These are phyloP conservation scores for Fonsecaea multimorphosa DNA, from an alignment of 2,329 filamentous ascomycete species.

Conservation along the genomic window DNA sequence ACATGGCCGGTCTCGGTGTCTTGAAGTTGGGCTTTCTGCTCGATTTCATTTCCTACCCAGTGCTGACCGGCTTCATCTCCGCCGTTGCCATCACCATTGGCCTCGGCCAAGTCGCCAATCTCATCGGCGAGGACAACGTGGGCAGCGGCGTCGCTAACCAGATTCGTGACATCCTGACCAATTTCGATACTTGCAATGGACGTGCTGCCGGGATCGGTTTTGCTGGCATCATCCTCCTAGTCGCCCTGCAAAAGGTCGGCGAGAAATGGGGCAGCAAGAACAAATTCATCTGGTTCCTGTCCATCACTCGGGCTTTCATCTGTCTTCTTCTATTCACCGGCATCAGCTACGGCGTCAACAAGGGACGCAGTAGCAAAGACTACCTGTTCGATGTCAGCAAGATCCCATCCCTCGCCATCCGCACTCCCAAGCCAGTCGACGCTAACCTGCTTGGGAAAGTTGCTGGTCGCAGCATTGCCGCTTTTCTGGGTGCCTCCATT, in stretches of 20 bases:
- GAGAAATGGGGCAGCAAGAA: slow-evolving; percentile 65
- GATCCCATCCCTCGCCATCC: slow-evolving; percentile 62
- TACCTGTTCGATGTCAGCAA: slow-evolving; percentile 65
- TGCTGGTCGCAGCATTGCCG: slow-evolving; percentile 62
- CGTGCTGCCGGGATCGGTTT: slow-evolving; percentile 67
- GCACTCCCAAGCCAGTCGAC: slow-evolving; percentile 57
- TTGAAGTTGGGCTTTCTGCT: slow-evolving; percentile 69
- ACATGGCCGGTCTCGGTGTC: slow-evolving; percentile 64
- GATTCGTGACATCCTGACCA: slow-evolving; percentile 64
- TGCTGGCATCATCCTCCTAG: slow-evolving; percentile 62
- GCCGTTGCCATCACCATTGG: slow-evolving; percentile 70
- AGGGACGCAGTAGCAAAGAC: slow-evolving; percentile 48
- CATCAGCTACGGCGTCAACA: slow-evolving; percentile 68
- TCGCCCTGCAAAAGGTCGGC: slow-evolving; percentile 63
- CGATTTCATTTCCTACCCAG: slow-evolving; percentile 69
- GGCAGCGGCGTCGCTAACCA: slow-evolving; percentile 62
- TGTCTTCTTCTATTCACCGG: slow-evolving; percentile 67
- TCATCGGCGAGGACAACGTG: slow-evolving; percentile 62
- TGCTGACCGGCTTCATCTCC: slow-evolving; percentile 70
- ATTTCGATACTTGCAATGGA: slow-evolving; percentile 63
- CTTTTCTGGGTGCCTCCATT: slow-evolving; percentile 66
- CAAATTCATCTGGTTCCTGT: slow-evolving; percentile 64
- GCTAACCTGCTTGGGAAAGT: slow-evolving; percentile 59
- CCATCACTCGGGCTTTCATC: slow-evolving; percentile 66
- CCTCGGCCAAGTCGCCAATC: slow-evolving; percentile 67